phyloP scores from a whole-genome alignment of 2,329 filamentous ascomycete genomes.

The Sordariomycetes sp. region DNA sequence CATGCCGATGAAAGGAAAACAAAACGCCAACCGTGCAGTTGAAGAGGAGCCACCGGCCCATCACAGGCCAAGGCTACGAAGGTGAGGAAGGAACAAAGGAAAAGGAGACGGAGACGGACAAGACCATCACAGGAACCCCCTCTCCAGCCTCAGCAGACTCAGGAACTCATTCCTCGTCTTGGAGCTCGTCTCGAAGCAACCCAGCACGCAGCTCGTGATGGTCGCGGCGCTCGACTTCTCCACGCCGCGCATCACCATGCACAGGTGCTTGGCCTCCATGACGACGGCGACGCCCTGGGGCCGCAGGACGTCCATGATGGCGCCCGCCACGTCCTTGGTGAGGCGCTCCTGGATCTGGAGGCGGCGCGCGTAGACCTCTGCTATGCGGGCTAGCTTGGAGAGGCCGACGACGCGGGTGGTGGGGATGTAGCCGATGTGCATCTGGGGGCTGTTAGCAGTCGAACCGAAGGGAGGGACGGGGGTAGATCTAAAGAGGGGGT shows the following conservation, averaged over 20 bases:
- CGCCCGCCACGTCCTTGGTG: conserved; percentile 90
- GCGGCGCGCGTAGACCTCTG: conserved; percentile 89
- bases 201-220: conserved; percentile 95
- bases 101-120: background rate
- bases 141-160: conserved; percentile 57
- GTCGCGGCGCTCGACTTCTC: conserved; percentile 80
- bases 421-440: conserved; percentile 98
- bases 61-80: background rate
- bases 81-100: background rate
- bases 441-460: conserved; percentile 34
- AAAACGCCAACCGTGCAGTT: background rate
- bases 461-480: background rate
- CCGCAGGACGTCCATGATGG: conserved; percentile 83
- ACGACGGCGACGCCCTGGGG: conserved; percentile 93
- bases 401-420: conserved; percentile 83
- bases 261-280: conserved; percentile 92
- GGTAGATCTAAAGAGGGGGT: background rate
- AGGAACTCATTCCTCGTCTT: conserved; percentile 96
- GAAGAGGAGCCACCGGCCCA: background rate
- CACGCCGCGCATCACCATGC: conserved; percentile 99
- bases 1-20: background rate
- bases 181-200: conserved; percentile 81
- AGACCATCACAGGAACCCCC: background rate
- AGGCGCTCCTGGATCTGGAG: conserved; percentile 94
- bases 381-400: conserved; percentile 88